phyloP scores from a whole-genome alignment of 148 eudicot genomes.

The Chenopodium berlandieri region DNA sequence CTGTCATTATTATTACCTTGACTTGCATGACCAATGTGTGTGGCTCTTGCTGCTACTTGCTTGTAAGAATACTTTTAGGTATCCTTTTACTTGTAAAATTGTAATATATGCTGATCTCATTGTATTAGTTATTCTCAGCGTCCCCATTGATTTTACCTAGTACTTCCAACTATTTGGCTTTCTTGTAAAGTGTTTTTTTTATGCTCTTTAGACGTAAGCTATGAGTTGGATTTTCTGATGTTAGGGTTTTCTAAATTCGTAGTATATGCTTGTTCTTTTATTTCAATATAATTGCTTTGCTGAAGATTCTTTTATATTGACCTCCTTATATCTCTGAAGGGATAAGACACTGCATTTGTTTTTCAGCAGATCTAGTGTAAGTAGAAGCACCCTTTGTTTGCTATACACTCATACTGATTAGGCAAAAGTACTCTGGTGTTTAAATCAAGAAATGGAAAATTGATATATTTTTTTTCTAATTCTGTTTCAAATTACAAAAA shows the following conservation, averaged over 20 bases:
- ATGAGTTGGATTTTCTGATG: not conserved
- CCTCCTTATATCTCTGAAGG: not conserved
- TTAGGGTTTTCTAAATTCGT: not conserved
- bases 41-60: not conserved
- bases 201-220: not conserved
- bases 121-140: not conserved
- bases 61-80: not conserved
- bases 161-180: not conserved
- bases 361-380: too few relatives aligned
- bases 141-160: not conserved
- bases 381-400: too few relatives aligned
- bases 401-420: too few relatives aligned
- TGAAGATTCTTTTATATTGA: not conserved
- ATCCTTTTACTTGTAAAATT: not conserved
- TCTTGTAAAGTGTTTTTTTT: not conserved
- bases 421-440: too few relatives aligned
- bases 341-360: not conserved
- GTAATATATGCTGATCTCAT: not conserved
- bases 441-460: too few relatives aligned
- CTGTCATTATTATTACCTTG: not conserved
- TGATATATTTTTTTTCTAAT: not conserved
- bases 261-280: not conserved
- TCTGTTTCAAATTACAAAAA: not conserved
- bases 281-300: not conserved
- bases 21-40: not conserved